phyloP scores from a whole-genome alignment of 495 filamentous ascomycete genomes.

The Annulohypoxylon bovei region DNA sequence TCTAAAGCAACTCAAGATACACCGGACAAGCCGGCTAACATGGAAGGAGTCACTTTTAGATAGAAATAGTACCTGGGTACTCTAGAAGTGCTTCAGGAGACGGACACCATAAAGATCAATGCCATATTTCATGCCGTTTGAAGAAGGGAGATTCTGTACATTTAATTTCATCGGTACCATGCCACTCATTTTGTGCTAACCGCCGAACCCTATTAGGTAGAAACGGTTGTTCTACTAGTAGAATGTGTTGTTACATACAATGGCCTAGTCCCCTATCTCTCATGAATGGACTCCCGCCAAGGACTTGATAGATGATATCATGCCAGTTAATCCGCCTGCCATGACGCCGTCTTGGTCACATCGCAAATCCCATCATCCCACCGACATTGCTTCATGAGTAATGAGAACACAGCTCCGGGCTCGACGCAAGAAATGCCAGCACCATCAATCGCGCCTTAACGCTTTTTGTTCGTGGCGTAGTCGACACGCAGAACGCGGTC shows the following conservation, averaged over 20 bases:
- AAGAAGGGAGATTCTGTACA: constrained; percentile 31
- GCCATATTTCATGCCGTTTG: not conserved
- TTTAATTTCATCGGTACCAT: constrained; percentile 16
- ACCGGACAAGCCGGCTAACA: too few species aligned
- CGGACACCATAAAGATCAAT: not conserved
- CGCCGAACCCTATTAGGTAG: not conserved
- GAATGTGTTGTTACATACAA: constrained; percentile 40
- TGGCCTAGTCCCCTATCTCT: constrained; percentile 10
- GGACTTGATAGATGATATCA: not conserved
- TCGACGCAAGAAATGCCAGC: not conserved
- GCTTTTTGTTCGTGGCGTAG: constrained; percentile 48
- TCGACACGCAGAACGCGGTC: constrained; percentile 75
- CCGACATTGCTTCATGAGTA: not conserved
- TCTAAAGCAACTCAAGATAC: not conserved
- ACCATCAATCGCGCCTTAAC: not conserved
- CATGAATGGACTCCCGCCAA: constrained; percentile 8
- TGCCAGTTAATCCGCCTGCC: not conserved
- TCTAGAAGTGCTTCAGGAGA: not conserved
- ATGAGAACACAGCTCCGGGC: not conserved
- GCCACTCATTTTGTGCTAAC: constrained; percentile 6
- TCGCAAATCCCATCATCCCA: not conserved
- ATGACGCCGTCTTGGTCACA: constrained; percentile 12
- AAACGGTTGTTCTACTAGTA: constrained; percentile 16
- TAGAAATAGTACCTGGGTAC: too few species aligned
- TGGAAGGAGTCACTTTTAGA: too few species aligned